Base-by-base conservation (phyloP, 805 yeast species). In the Wickerhamiella cacticola region DNA sequence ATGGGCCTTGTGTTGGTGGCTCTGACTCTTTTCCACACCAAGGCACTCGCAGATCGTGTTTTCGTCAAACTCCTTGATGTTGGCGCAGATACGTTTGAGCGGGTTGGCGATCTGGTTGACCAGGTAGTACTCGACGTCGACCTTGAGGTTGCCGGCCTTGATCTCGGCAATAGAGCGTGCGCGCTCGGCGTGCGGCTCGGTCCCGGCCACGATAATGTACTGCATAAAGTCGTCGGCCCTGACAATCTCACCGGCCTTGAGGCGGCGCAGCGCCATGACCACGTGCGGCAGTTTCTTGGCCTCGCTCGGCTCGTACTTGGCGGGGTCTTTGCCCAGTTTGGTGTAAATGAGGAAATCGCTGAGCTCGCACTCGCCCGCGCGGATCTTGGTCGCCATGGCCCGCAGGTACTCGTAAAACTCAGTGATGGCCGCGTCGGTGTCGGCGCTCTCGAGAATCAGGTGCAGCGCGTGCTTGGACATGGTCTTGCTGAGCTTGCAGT, bases 81-180 rank as follows among this genome's bases (percentile, higher is more conserved):
- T 75, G 55, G 81, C 94, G 36, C 89, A 68, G 46, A 92, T 69
- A 65, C 98, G 78, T 60, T 85, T 94, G 8, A 92, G 79, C 3
- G 96, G 96, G 1, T 94, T 87, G 57, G 82, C 77, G 8, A 92
- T 74, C 65, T 92, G 99, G 62, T 86, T 83, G 54, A 80, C 92
- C 55, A 89, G 68, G 62, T 92, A 92, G 60, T 75, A 88, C 34
- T 69, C 71, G 1, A 83, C 73, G 63, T 92, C 98, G 1, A 92
- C 86, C 51, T 63, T 68, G 51, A 80, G 72, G 3, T 66, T 65
- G 7, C 71, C 68, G 47, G 74, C 75, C 28, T 45, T 51, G 6
- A 87, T 73, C 57, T 89, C 96, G 54, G 75, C 79, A 47, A 85
- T 69, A 0, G 96, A 78, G 51, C 84, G 74, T 0, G 98, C 95